Base-by-base conservation (phyloP, 208 protist genomes). In the Zelonia costaricensis region DNA sequence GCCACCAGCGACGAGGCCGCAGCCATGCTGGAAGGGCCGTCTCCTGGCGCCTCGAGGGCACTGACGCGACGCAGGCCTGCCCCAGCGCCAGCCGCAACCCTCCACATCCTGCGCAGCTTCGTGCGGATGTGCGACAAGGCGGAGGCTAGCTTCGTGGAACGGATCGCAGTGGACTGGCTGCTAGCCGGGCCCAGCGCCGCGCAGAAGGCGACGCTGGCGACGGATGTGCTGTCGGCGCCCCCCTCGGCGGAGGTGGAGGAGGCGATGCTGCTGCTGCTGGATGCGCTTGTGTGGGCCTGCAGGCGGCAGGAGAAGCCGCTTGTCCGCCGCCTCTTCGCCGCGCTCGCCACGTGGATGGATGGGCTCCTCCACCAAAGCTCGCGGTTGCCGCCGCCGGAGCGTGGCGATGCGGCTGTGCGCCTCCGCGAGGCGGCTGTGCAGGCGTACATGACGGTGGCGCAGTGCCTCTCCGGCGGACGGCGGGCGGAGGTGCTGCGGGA, bases 401-500 rank as follows among this genome's bases (percentile, higher is more conserved):
- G n/a, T n/a, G n/a, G n/a, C n/a, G 52, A 31, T 45, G 23, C 23
- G 5, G 20, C 52, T 12, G 33, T 33, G 36, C 13, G 53, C 22
- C 68, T 80, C 12, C 44, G 46, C 20, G 61, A 68, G 18, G 39
- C 51, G 3, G 64, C 63, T 1, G 35, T 82, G 18, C 46, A 55
- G 1, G 62, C 76, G 13, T 55, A 60, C 27, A 61, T 72, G 39
- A 43, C 77, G 33, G 61, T 78, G 6, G 67, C 78, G 8, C 82
- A 87, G 61, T 89, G 82, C 43, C 48, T 92, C 38, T 80, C 80
- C 15, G 86, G 80, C 52, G 86, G 86, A 13, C 23, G 45, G 0
- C 78, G 85, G 47, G 61, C 65, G 23, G 81, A 82, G 12, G 77
- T 89, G 38, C 59, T 87, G 13, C 45, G 56, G 13, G 82, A 88